Evolutionary conservation across 169 alveolate species (phyloP).

Genomic region (Eimeria zaria): DNA sequence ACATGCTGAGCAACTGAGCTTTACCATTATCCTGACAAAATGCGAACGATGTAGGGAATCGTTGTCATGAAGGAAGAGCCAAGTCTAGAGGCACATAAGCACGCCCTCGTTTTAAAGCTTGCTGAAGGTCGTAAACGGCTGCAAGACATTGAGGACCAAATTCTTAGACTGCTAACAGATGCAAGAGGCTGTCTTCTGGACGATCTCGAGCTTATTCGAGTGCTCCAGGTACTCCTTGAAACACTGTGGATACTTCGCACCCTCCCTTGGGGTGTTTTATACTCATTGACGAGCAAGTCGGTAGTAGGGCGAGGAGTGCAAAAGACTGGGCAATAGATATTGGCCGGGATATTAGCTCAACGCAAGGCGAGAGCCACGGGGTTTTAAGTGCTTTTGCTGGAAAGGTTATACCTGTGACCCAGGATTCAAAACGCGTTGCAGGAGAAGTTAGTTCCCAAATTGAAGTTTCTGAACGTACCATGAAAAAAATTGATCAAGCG

Average conservation of each 20-base stretch:
- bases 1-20: background rate
- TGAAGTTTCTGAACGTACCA: conserved; percentile 88
- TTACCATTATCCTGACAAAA: background rate
- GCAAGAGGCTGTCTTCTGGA: conserved; percentile 96
- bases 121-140: conserved; percentile 94
- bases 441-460: conserved; percentile 86
- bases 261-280: conserved; percentile 93
- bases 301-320: conserved; percentile 91
- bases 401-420: background rate
- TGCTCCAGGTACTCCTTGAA: conserved; percentile 89
- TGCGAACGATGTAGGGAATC: conserved; percentile 88
- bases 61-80: conserved; percentile 96
- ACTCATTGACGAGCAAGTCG: conserved; percentile 91
- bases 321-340: conserved; percentile 93
- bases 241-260: conserved; percentile 92
- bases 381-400: background rate
- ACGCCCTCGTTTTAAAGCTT: conserved; percentile 94
- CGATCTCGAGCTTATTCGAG: conserved; percentile 95
- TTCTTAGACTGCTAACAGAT: conserved; percentile 94
- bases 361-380: background rate
- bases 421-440: conserved; percentile 90
- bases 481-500: conserved; percentile 92
- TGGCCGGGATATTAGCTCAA: background rate
- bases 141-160: conserved; percentile 96
- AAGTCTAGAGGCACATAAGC: conserved; percentile 94